Evolutionary conservation across 768 basidiomycete species (phyloP), one percentile per base, ranked within the genome.

Genomic region (Serendipita vermifera): DNA sequence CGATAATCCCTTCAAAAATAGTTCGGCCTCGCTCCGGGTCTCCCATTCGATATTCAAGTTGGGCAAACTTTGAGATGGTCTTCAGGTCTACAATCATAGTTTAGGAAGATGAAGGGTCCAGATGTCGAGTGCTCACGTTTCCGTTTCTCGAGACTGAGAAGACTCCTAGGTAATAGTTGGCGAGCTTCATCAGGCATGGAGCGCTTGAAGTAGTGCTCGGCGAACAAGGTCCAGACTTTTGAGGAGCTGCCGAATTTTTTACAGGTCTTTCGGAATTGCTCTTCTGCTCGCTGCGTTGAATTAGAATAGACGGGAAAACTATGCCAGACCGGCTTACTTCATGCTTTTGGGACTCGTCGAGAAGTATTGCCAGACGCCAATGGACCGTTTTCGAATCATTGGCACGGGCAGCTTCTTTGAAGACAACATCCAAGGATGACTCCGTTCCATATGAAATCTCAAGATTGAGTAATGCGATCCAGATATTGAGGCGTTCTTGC

Each of bases 181-280:
- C 96, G 77, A 3, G 91, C 86, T 58, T 84, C 80, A 61, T 94
- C 89, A 0, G 83, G 65, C 55, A 85, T 73, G 9, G 83, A 85
- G 38, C 76, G 77, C 54, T 76, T 80, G 56, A 94, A 73, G 64
- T 89, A 82, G 69, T 84, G 80, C 65, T 94, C 89, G 31, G 81
- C 86, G 64, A 85, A 92, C 20, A 83, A 70, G 3, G 87, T 85
- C 96, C 96, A 99, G 4, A 83, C 89, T 67, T 97, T 94, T 3
- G 88, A 89, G 64, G 88, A 91, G 58, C 82, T 81, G 24, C 87
- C 82, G 65, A 97, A 98, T 71, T 98, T 99, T 72, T 97, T 98
- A 70, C 79, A 81, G 2, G 88, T 86, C 55, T 80, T 79, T 65
- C 84, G 83, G 71, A 80, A 88, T 60, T 94, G 83, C 63, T 94